Percentiles rank a stretch among this genome's conserved stretches.
Evolutionary conservation across 768 basidiomycete species (phyloP).

Genomic region (Russula compacta): DNA sequence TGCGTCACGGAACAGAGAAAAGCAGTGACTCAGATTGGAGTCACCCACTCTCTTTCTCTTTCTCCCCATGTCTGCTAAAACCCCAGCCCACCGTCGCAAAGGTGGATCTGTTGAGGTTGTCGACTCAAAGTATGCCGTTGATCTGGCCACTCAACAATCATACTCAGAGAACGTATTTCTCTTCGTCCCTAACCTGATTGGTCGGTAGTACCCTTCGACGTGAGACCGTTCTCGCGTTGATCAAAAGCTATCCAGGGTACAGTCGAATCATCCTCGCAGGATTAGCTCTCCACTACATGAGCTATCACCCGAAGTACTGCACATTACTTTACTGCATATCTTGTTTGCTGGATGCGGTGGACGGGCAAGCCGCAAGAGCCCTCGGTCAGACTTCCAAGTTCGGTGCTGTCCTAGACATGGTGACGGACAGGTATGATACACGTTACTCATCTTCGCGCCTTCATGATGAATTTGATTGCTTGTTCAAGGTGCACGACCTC

Average conservation of each 20-base stretch:
- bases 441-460: neutral
- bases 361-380: slow-evolving; percentile 85
- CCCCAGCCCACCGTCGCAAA: slow-evolving; percentile 29
- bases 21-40: too few species aligned
- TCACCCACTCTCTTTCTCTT: neutral
- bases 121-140: slow-evolving; percentile 78
- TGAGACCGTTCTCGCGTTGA: slow-evolving; percentile 4
- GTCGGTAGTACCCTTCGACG: slow-evolving; percentile 33
- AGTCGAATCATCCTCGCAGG: slow-evolving; percentile 85
- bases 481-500: slow-evolving; percentile 82
- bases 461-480: neutral
- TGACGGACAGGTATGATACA: slow-evolving; percentile 78
- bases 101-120: slow-evolving; percentile 57
- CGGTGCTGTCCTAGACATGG: slow-evolving; percentile 98
- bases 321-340: slow-evolving; percentile 85
- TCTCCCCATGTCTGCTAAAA: slow-evolving; percentile 17
- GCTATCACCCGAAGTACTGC: slow-evolving; percentile 86
- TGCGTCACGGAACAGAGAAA: too few species aligned
- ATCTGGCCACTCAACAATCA: slow-evolving; percentile 75
- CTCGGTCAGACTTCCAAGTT: slow-evolving; percentile 92
- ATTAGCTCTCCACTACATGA: slow-evolving; percentile 86
- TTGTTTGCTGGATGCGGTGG: slow-evolving; percentile 89
- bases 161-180: slow-evolving; percentile 96
- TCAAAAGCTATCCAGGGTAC: slow-evolving; percentile 52
- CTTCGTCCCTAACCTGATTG: slow-evolving; percentile 95